phyloP scores from a whole-genome alignment of 192 early-diverging fungal genomes.

The Coemansia sp. region DNA sequence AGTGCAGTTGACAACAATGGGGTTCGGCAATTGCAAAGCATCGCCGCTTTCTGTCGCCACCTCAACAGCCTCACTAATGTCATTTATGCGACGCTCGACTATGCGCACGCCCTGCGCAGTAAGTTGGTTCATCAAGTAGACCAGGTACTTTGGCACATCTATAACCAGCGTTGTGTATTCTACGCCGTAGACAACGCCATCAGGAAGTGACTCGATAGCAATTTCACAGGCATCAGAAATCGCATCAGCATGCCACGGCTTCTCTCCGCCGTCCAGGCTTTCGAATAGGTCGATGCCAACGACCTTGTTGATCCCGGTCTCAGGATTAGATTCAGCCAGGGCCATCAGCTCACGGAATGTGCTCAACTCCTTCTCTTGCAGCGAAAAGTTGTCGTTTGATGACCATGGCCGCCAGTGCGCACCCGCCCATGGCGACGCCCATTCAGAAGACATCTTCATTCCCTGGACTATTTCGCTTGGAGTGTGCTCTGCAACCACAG shows the following conservation, averaged over 20 bases:
- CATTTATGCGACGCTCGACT: slow-evolving; percentile 4
- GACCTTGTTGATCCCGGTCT: slow-evolving; percentile 25
- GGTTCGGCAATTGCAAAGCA: neutral
- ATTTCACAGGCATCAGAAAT: slow-evolving; percentile 12
- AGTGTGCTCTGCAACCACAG: slow-evolving; percentile 43
- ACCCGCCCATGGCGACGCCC: slow-evolving; percentile 59
- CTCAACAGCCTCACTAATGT: slow-evolving; percentile 20
- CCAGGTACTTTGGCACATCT: slow-evolving; percentile 39
- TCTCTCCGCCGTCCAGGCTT: slow-evolving; percentile 1
- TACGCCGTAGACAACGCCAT: slow-evolving; percentile 17
- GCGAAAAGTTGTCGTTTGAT: slow-evolving; percentile 32
- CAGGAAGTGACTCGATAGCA: slow-evolving; percentile 14
- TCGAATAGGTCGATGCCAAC: slow-evolving; percentile 22
- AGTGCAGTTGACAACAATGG: slow-evolving; percentile 76
- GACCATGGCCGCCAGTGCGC: slow-evolving; percentile 68
- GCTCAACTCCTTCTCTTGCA: slow-evolving; percentile 42
- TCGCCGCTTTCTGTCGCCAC: neutral
- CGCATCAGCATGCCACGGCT: slow-evolving; percentile 15
- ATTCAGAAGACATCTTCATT: slow-evolving; percentile 33
- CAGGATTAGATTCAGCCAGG: slow-evolving; percentile 17
- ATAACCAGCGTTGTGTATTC: slow-evolving; percentile 40
- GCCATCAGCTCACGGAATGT: slow-evolving; percentile 28
- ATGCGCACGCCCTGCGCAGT: slow-evolving; percentile 17
- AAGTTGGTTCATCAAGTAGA: slow-evolving; percentile 25
- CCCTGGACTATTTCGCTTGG: slow-evolving; percentile 7